A percentile compares a stretch with the other conserved stretches of the same genome.
phyloP scores from a whole-genome alignment of 2,329 filamentous ascomycete species.

The Cladosporium phlei region DNA sequence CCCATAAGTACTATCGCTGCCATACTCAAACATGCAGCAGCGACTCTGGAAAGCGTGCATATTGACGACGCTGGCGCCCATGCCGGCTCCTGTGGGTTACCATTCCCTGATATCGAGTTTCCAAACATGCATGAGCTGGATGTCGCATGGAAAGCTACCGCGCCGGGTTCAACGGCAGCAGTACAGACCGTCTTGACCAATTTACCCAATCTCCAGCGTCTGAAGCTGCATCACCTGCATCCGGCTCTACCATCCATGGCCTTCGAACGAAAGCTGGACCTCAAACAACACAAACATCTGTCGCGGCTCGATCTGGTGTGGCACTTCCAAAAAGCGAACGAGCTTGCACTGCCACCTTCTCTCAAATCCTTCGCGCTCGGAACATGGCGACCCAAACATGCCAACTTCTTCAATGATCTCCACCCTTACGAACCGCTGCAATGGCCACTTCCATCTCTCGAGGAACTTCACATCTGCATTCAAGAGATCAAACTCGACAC shows the following conservation, averaged over 20 bases:
- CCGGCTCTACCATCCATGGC: too few relatives aligned
- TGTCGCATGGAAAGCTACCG: background rate
- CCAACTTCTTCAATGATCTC: background rate
- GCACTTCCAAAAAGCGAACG: background rate
- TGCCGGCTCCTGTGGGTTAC: too few relatives aligned
- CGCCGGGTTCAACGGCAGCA: background rate
- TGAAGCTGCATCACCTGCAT: conserved; percentile 4
- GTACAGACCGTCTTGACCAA: background rate
- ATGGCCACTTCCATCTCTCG: background rate
- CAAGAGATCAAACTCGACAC: background rate
- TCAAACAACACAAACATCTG: background rate
- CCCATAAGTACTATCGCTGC: background rate
- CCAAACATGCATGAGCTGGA: conserved; percentile 1
- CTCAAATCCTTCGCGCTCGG: conserved; percentile 4
- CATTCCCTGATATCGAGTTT: background rate
- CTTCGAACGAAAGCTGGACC: background rate
- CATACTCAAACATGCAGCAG: background rate
- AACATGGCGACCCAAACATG: background rate
- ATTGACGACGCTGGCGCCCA: too few relatives aligned
- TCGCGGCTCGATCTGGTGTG: background rate
- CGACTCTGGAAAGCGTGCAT: background rate
- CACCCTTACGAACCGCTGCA: background rate
- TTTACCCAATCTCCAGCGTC: background rate
- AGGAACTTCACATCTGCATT: background rate
- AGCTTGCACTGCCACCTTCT: background rate